Evolutionary conservation across 2,329 filamentous ascomycete genomes (phyloP).

Genomic region (Falciphora oryzae): DNA sequence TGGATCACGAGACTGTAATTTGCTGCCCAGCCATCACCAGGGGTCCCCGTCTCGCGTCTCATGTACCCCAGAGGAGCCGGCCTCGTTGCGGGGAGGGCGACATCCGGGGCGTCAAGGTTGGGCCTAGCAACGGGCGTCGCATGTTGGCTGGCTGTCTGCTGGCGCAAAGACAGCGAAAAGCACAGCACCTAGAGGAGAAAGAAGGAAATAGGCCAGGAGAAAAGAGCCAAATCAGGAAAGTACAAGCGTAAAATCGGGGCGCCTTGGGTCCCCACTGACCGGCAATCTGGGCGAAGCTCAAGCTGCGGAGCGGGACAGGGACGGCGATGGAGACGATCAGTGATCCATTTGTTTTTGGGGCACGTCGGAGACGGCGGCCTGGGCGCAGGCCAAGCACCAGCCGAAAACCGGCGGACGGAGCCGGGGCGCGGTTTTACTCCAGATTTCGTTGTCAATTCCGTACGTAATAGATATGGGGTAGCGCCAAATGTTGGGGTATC

Average conservation of each 20-base stretch:
- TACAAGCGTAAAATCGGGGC: slow-evolving; percentile 1
- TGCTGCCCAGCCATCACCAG: not conserved
- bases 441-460: not conserved
- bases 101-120: not conserved
- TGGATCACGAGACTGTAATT: not conserved
- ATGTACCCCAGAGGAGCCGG: not conserved
- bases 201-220: not conserved
- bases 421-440: not conserved
- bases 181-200: not conserved
- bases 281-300: too few species aligned
- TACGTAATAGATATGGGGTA: slow-evolving; percentile 10
- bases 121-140: too few species aligned
- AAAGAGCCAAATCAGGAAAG: not conserved
- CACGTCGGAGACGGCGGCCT: too few species aligned
- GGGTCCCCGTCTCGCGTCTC: too few species aligned
- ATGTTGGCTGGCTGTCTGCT: not conserved
- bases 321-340: not conserved
- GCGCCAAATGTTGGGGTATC: slow-evolving; percentile 13
- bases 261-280: too few species aligned
- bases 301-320: not conserved
- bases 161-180: not conserved
- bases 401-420: not conserved
- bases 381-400: too few species aligned
- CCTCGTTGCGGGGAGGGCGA: not conserved
- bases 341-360: not conserved